Evolutionary conservation across 768 basidiomycete genomes (phyloP), one percentile per base, ranked within the genome.

Genomic region (Russula virescens): DNA sequence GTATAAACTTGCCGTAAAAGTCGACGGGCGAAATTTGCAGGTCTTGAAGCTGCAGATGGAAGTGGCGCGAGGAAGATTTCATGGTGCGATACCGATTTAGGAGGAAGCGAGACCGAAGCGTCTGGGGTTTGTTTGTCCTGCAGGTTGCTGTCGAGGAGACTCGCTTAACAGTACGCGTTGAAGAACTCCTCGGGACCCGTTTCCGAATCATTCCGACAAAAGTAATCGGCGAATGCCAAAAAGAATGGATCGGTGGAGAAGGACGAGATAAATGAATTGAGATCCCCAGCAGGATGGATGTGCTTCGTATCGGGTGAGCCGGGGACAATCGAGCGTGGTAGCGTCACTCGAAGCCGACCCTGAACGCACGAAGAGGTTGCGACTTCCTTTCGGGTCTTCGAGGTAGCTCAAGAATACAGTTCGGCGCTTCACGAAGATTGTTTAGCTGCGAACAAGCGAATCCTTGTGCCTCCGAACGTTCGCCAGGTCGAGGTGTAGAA

Each of bases 371-470:
- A 94, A 95, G 13, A 97, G 79, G 72, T 91, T 93, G 50, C 94
- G 83, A 68, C 93, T 95, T 10, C 96, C 96, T 66, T 91, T 84
- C 0, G 97, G 92, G 72, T 98, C 97, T 67, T 94, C 90, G 5
- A 87, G 88, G 71, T 98, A 99, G 70, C 91, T 91, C 49, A 98
- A 78, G 73, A 94, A 95, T 0, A 94, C 94, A 0, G 94, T 89
- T 28, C 92, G 81, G 19, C 95, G 86, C 73, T 98, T 96, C 63
- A 98, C 96, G 66, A 85, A 94, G 34, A 99, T 78, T 0, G 91
- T 96, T 67, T 94, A 88, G 61, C 81, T 88, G 35, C 78, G 80
- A 45, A 96, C 74, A 25, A 98, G 80, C 7, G 81, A 79, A 50
- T 83, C 81, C 53, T 83, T 83, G 71, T 96, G 89, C 16, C 79